These are phyloP conservation scores for Thecaphora frezii DNA, from an alignment of 1,284 basidiomycete species.

Conservation along the genomic window DNA sequence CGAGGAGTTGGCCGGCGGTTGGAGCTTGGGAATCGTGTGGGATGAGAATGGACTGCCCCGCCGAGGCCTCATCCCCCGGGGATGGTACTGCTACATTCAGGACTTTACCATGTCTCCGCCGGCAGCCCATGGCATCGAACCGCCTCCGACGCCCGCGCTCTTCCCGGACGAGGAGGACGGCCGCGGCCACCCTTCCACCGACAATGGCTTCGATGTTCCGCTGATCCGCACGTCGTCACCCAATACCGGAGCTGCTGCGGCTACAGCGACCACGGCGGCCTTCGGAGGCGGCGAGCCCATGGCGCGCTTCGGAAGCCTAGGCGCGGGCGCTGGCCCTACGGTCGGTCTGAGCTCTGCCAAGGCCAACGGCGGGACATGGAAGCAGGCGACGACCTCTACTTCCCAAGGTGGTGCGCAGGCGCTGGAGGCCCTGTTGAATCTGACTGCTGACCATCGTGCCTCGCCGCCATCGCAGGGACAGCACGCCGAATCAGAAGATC, in stretches of 20 bases:
- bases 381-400: background rate
- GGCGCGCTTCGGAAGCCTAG: background rate
- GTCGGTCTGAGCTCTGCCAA: background rate
- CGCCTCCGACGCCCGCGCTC: conserved; percentile 1
- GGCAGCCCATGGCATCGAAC: conserved; percentile 4
- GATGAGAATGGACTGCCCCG: conserved; percentile 22
- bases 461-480: background rate
- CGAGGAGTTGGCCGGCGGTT: conserved; percentile 41
- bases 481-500: no score
- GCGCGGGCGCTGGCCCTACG: no score
- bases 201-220: background rate
- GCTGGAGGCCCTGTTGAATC: background rate
- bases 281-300: background rate
- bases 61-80: conserved; percentile 41
- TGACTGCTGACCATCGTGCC: background rate
- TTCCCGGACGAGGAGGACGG: conserved; percentile 2
- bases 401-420: background rate
- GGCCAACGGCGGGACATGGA: background rate
- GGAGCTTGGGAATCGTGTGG: conserved; percentile 42
- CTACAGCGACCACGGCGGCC: no score
- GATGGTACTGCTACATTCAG: conserved; percentile 44
- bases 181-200: background rate
- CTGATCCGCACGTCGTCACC: no score
- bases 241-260: no score
- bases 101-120: conserved; percentile 39